Conservation (phyloP, 1,284 basidiomycete species). For the Cryptococcus sp. region DNA sequence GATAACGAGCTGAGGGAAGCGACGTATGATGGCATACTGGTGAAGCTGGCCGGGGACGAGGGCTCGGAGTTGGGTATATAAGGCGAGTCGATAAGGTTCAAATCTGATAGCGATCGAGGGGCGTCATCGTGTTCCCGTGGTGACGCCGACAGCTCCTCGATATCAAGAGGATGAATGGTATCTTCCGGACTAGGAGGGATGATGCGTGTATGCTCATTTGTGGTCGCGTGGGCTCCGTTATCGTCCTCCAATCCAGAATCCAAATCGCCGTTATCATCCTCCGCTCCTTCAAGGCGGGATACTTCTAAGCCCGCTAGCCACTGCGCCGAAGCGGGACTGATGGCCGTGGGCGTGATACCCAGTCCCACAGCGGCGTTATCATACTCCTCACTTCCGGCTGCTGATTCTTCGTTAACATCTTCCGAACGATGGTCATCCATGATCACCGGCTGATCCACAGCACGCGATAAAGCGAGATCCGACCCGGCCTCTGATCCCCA, state of each 20-base stretch:
- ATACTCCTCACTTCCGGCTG: neutral
- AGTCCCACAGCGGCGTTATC: neutral
- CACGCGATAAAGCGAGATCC: neutral
- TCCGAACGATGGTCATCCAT: neutral
- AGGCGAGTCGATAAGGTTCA: conserved; percentile 1
- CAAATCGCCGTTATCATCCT: too few relatives aligned
- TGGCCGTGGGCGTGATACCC: neutral
- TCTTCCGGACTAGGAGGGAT: conserved; percentile 20
- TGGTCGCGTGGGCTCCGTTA: too few relatives aligned
- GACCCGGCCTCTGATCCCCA: conserved; percentile 13
- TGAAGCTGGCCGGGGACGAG: conserved; percentile 34
- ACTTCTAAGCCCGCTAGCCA: too few relatives aligned
- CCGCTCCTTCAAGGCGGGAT: too few relatives aligned
- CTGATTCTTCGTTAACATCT: neutral
- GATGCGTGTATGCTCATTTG: neutral
- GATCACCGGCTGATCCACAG: too few relatives aligned
- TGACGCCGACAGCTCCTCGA: neutral
- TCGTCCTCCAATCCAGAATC: too few relatives aligned
- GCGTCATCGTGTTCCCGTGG: neutral
- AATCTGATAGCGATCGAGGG: too few relatives aligned
- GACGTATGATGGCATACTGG: conserved; percentile 25
- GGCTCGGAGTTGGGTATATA: conserved; percentile 27
- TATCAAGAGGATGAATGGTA: conserved; percentile 16
- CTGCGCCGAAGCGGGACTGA: too few relatives aligned
- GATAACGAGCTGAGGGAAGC: conserved; percentile 33